Conservation (phyloP, 1,139 yeast species). For the Lodderomyces parapsilosis region DNA sequence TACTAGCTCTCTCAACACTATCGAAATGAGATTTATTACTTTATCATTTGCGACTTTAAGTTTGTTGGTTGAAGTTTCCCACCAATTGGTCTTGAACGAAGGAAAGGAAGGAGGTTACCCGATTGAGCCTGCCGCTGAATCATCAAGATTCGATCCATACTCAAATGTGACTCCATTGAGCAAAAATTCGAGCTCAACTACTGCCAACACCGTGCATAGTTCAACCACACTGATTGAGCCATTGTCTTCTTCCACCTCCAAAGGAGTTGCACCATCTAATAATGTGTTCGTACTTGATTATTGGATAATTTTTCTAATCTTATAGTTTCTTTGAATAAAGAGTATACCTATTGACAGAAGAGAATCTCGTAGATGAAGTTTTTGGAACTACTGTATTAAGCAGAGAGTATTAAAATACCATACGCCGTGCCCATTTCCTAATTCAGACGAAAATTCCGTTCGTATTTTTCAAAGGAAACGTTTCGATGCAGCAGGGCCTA, state of each 20-base stretch:
- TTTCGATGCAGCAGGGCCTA: neutral
- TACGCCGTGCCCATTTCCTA: neutral
- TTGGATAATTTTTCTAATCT: neutral
- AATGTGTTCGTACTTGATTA: neutral
- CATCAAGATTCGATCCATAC: neutral
- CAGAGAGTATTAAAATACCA: too few species aligned
- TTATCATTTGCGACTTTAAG: neutral
- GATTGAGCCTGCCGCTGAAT: neutral
- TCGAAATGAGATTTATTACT: neutral
- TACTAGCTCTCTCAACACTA: too few species aligned
- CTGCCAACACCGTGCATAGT: neutral
- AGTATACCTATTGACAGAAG: too few species aligned
- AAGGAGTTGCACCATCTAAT: neutral
- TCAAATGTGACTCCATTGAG: neutral
- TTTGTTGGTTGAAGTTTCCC: neutral
- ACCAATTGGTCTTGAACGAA: neutral
- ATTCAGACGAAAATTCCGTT: neutral
- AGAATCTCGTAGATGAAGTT: too few species aligned
- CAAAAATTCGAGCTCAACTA: neutral
- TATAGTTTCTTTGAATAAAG: neutral
- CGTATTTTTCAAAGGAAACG: neutral
- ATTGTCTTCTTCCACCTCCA: neutral
- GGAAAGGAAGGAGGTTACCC: neutral
- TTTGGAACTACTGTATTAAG: too few species aligned
- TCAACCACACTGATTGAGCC: neutral